phyloP scores from a whole-genome alignment of 1,284 basidiomycete genomes.

The Gomphus sp. region DNA sequence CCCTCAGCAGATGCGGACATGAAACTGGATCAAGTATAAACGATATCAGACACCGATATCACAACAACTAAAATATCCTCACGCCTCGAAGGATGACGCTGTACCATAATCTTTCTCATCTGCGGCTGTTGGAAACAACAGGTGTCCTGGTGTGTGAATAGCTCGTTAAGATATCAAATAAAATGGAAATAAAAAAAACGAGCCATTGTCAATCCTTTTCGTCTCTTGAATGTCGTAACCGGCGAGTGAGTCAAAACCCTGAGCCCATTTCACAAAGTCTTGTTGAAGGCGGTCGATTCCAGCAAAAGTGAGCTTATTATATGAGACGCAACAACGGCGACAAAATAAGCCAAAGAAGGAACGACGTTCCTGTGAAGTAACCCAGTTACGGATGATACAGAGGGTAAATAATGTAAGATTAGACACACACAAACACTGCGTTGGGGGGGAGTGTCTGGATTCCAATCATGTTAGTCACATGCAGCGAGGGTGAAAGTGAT shows the following conservation, averaged over 20 bases:
- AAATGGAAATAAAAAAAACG: constrained; percentile 9
- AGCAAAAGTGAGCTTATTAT: constrained; percentile 62
- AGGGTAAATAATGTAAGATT: neutral
- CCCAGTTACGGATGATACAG: neutral
- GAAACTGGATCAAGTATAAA: constrained; percentile 37
- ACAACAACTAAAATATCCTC: neutral
- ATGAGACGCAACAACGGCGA: constrained; percentile 63
- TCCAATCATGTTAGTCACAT: neutral
- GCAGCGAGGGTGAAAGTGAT: neutral
- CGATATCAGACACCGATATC: neutral
- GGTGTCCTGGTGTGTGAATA: neutral
- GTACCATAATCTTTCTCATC: constrained; percentile 48
- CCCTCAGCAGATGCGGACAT: constrained; percentile 51
- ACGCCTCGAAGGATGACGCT: constrained; percentile 6
- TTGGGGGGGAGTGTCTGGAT: neutral
- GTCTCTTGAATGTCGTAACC: constrained; percentile 43
- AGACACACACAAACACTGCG: constrained; percentile 7
- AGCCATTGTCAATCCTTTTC: constrained; percentile 48
- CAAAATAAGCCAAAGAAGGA: constrained; percentile 74
- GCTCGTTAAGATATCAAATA: neutral
- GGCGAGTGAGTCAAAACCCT: constrained; percentile 30
- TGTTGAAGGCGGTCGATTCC: constrained; percentile 52
- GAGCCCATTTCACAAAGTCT: constrained; percentile 58
- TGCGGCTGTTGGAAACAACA: constrained; percentile 51
- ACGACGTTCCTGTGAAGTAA: constrained; percentile 26